A percentile compares a stretch with the other conserved stretches of the same genome.
Evolutionary conservation across 116 monocot genomes (phyloP).

Genomic region (Trichopus zeylanicus): DNA sequence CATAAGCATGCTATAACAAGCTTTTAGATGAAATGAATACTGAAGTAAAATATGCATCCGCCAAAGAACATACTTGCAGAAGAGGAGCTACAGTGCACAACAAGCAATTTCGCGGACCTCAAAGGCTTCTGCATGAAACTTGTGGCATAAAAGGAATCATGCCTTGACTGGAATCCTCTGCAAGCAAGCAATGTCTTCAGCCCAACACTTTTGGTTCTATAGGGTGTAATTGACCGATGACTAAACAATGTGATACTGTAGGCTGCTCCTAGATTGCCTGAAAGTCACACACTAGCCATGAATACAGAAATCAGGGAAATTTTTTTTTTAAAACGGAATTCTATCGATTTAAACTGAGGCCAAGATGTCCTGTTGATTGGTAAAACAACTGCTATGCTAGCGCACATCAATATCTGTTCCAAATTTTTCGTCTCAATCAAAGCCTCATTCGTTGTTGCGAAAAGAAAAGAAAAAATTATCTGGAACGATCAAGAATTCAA

Average conservation of each 20-base stretch:
- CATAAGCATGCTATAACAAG: not conserved
- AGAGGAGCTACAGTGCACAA: not conserved
- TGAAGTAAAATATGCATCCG: not conserved
- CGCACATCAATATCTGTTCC: not conserved
- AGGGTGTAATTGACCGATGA: not conserved
- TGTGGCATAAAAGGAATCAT: not conserved
- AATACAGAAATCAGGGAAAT: not conserved
- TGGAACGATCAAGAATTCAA: too few relatives aligned
- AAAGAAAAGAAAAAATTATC: too few relatives aligned
- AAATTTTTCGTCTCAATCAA: not conserved
- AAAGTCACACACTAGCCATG: not conserved
- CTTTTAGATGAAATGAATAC: not conserved
- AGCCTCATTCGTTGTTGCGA: too few relatives aligned
- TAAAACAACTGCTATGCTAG: not conserved
- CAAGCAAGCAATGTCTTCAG: not conserved
- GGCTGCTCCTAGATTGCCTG: not conserved
- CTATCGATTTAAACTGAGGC: not conserved
- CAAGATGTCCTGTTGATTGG: not conserved
- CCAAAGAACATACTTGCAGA: conserved; percentile 5
- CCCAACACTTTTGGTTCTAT: not conserved
- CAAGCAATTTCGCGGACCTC: not conserved
- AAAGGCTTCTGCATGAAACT: not conserved
- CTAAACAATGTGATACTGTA: not conserved
- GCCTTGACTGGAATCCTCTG: not conserved
- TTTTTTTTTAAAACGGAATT: not conserved